Conservation (phyloP, 1,284 basidiomycete genomes). For the Ceratobasidium sp. region DNA sequence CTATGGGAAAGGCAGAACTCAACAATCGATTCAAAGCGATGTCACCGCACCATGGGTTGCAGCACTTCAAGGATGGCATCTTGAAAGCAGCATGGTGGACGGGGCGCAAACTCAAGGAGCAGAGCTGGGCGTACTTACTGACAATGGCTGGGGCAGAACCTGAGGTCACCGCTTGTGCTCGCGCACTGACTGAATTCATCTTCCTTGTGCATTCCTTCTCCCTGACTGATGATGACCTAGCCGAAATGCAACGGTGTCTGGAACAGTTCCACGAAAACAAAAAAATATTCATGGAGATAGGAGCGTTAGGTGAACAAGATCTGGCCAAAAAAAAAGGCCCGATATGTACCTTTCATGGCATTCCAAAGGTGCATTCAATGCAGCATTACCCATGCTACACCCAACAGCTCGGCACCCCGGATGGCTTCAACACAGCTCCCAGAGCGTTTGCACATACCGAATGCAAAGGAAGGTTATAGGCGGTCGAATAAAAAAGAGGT, state of each 20-base stretch:
- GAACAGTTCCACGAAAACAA: constrained; percentile 54
- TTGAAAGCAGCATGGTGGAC: constrained; percentile 52
- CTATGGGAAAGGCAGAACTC: constrained; percentile 24
- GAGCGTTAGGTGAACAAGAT: constrained; percentile 47
- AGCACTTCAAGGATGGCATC: constrained; percentile 10
- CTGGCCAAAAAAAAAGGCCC: constrained; percentile 51
- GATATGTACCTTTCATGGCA: constrained; percentile 55
- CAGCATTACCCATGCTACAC: constrained; percentile 38
- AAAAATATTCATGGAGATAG: constrained; percentile 53
- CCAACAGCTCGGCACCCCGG: constrained; percentile 16
- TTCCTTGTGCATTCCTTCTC: constrained; percentile 44
- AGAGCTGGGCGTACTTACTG: constrained; percentile 54
- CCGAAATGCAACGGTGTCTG: constrained; percentile 51
- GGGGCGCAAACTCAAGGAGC: constrained; percentile 54
- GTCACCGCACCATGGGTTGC: constrained; percentile 7
- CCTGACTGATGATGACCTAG: constrained; percentile 53
- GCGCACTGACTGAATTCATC: constrained; percentile 56
- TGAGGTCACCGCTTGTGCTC: constrained; percentile 46
- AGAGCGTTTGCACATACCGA: constrained; percentile 43
- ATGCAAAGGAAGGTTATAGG: constrained; percentile 38
- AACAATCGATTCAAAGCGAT: constrained; percentile 40
- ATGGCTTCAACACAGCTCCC: constrained; percentile 44
- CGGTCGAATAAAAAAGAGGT: constrained; percentile 34
- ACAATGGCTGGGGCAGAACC: constrained; percentile 48
- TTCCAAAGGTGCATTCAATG: constrained; percentile 42